Conservation (phyloP, 2,329 filamentous ascomycete species). For the Ophiostoma fasciatum region DNA sequence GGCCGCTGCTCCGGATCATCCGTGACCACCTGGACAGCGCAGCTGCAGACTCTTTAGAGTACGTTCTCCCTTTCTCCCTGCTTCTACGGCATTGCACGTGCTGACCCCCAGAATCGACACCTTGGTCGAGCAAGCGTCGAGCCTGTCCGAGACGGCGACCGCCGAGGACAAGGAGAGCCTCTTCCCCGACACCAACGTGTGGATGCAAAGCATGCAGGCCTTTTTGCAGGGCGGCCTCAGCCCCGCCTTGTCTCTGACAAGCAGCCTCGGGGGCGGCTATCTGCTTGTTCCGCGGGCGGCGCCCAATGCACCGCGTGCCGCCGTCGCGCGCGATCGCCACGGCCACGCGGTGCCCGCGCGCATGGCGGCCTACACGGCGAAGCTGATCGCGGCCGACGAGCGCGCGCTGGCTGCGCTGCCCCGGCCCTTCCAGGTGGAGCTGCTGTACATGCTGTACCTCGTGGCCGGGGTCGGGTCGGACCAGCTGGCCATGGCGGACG, state of each 20-base stretch:
- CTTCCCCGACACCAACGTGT: slow-evolving; percentile 48
- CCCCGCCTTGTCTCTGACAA: slow-evolving; percentile 58
- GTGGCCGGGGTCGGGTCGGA: slow-evolving; percentile 37
- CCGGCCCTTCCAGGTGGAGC: slow-evolving; percentile 28
- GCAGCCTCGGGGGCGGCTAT: slow-evolving; percentile 53
- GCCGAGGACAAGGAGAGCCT: slow-evolving; percentile 27
- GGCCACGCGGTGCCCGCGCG: slow-evolving; percentile 61
- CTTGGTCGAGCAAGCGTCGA: slow-evolving; percentile 32
- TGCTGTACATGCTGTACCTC: slow-evolving; percentile 36
- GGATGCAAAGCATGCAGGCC: slow-evolving; percentile 45
- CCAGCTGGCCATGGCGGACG: slow-evolving; percentile 31
- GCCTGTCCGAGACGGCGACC: slow-evolving; percentile 15
- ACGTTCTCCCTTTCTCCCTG: slow-evolving; percentile 14
- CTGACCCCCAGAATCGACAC: slow-evolving; percentile 34
- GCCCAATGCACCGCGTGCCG: slow-evolving; percentile 5
- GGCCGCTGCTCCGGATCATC: slow-evolving; percentile 35
- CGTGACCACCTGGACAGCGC: slow-evolving; percentile 39
- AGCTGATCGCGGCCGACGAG: slow-evolving; percentile 32
- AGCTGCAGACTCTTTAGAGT: slow-evolving; percentile 34
- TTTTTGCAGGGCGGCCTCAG: slow-evolving; percentile 40
- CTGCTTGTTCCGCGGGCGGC: slow-evolving; percentile 37
- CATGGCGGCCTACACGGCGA: slow-evolving; percentile 56
- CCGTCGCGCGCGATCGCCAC: slow-evolving; percentile 44
- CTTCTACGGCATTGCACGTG: not conserved
- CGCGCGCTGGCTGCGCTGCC: slow-evolving; percentile 26